Evolutionary conservation across 2,329 filamentous ascomycete genomes (phyloP).

Genomic region (Aspergillus neoniger): DNA sequence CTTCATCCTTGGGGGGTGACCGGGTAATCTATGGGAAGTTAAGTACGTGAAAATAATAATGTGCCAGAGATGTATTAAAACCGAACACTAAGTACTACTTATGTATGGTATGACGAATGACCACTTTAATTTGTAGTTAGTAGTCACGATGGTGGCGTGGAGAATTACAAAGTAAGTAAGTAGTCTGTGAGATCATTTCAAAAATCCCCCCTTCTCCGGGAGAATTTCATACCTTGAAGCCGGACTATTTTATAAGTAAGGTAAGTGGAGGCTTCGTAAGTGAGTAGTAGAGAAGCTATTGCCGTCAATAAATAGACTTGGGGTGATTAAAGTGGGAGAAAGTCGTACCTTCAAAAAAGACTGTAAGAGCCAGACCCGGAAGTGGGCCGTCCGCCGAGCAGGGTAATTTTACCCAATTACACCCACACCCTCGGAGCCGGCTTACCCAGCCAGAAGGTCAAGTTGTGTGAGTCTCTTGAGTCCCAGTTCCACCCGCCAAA

Average conservation of each 20-base stretch:
- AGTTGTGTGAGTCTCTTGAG: not conserved
- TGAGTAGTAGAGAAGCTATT: no score
- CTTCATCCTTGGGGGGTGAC: not conserved
- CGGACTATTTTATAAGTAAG: no score
- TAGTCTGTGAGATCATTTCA: no score
- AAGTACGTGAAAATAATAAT: not conserved
- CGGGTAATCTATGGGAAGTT: not conserved
- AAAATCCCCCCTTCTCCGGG: no score
- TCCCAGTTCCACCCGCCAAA: not conserved
- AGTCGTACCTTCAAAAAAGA: not conserved
- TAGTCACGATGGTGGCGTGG: no score
- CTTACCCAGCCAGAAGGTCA: not conserved
- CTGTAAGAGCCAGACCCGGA: not conserved
- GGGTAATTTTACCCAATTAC: slow-evolving; percentile 4
- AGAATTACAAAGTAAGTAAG: no score
- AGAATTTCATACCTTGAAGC: no score
- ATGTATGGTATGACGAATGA: not conserved
- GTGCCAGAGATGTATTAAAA: not conserved
- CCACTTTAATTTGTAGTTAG: no score
- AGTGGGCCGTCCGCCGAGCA: slow-evolving; percentile 8
- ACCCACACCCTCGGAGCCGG: not conserved
- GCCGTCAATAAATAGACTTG: not conserved
- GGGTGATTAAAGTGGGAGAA: not conserved
- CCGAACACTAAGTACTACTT: not conserved
- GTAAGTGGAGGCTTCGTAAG: no score